phyloP scores from a whole-genome alignment of 441 rosid species.

The Isatis lusitanica region DNA sequence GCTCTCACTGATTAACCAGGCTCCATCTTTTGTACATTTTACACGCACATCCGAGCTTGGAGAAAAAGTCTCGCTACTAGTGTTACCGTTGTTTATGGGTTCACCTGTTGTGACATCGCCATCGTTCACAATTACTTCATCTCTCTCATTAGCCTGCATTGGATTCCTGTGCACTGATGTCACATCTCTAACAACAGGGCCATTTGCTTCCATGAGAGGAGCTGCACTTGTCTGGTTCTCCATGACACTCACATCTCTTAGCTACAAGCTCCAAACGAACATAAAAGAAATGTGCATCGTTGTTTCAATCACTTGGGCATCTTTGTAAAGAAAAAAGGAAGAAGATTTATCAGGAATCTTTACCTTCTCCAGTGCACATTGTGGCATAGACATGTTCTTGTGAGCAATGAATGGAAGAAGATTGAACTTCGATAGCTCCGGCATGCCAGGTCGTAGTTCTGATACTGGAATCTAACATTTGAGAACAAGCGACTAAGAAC shows the following conservation, averaged over 20 bases:
- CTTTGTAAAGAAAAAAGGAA: neutral
- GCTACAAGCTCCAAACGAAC: slow-evolving; percentile 9
- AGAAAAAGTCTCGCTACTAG: neutral
- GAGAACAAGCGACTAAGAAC: neutral
- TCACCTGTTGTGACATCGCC: neutral
- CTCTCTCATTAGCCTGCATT: neutral
- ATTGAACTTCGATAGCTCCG: slow-evolving; percentile 28
- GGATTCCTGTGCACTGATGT: neutral
- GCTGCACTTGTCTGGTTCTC: slow-evolving; percentile 14
- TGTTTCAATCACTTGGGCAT: neutral
- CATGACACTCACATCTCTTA: slow-evolving; percentile 17
- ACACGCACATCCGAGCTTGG: slow-evolving; percentile 6
- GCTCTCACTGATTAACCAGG: slow-evolving; percentile 26
- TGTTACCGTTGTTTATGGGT: neutral
- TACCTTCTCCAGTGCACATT: slow-evolving; percentile 29
- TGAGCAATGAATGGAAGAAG: slow-evolving; percentile 34
- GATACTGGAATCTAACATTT: slow-evolving; percentile 22
- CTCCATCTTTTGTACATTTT: slow-evolving; percentile 29
- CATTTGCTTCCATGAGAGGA: slow-evolving; percentile 12
- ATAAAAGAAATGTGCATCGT: neutral
- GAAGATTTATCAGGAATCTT: neutral
- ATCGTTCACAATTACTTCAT: slow-evolving; percentile 6
- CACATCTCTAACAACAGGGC: slow-evolving; percentile 21
- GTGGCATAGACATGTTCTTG: slow-evolving; percentile 31
- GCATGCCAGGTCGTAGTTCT: slow-evolving; percentile 26